phyloP scores from a whole-genome alignment of 2,329 filamentous ascomycete species.

The Madurella mycetomatis region DNA sequence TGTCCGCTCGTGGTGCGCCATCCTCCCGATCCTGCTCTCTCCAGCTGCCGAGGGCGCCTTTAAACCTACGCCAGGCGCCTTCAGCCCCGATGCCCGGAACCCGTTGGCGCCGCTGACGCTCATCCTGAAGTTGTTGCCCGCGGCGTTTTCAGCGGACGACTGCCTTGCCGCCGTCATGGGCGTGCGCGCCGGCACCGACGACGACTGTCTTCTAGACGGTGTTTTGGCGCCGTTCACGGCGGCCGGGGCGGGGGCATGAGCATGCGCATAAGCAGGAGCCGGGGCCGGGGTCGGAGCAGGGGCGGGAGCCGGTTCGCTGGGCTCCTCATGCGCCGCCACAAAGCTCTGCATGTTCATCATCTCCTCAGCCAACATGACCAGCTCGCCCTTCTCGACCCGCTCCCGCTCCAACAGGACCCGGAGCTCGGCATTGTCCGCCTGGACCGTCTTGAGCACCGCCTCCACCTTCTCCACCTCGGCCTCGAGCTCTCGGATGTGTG shows the following conservation, averaged over 20 bases:
- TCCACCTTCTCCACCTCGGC: slow-evolving; percentile 72
- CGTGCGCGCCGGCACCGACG: neutral
- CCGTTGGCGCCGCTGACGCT: slow-evolving; percentile 38
- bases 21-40: slow-evolving; percentile 46
- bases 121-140: slow-evolving; percentile 40
- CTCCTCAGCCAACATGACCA: slow-evolving; percentile 77
- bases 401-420: slow-evolving; percentile 65
- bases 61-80: slow-evolving; percentile 47
- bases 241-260: slow-evolving; percentile 12
- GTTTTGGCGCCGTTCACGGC: slow-evolving; percentile 9
- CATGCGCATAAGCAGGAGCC: slow-evolving; percentile 20
- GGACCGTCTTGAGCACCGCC: slow-evolving; percentile 65
- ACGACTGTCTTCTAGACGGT: slow-evolving; percentile 15
- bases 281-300: neutral
- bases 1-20: slow-evolving; percentile 40
- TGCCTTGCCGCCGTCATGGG: slow-evolving; percentile 1
- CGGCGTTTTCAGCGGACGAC: neutral
- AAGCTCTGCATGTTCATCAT: slow-evolving; percentile 64
- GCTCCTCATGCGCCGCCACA: slow-evolving; percentile 22
- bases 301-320: slow-evolving; percentile 23
- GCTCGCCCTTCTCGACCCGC: slow-evolving; percentile 76
- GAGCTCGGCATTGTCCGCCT: slow-evolving; percentile 64
- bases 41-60: slow-evolving; percentile 34
- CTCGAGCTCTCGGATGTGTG: slow-evolving; percentile 64
- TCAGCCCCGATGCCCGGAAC: slow-evolving; percentile 41